phyloP scores from a whole-genome alignment of 2,329 filamentous ascomycete species.

The Septoria linicola region DNA sequence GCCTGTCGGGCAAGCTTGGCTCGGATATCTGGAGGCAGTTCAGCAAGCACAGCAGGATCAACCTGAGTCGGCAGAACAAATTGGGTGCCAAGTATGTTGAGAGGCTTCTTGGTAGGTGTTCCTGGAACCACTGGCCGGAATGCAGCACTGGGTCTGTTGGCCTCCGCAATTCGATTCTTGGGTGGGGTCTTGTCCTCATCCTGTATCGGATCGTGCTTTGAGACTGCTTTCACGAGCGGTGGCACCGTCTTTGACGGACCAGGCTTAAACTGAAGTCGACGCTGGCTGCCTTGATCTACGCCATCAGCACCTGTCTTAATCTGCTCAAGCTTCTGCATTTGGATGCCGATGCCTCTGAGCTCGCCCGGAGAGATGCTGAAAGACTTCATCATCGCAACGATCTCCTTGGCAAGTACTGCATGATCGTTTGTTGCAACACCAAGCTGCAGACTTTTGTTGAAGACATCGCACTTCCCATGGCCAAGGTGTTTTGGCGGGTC shows the following conservation, averaged over 20 bases:
- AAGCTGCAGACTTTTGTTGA: slow-evolving; percentile 82
- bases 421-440: slow-evolving; percentile 79
- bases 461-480: slow-evolving; percentile 90
- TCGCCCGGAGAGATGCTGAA: slow-evolving; percentile 87
- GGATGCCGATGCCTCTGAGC: slow-evolving; percentile 85
- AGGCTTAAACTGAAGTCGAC: slow-evolving; percentile 69
- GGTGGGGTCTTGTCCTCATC: slow-evolving; percentile 45
- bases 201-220: slow-evolving; percentile 45
- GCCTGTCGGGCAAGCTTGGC: slow-evolving; percentile 67
- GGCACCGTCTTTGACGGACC: slow-evolving; percentile 44
- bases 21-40: slow-evolving; percentile 80
- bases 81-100: slow-evolving; percentile 84
- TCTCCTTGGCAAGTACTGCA: slow-evolving; percentile 73
- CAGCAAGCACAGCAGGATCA: slow-evolving; percentile 77
- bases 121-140: slow-evolving; percentile 36
- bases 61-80: slow-evolving; percentile 85
- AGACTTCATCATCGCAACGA: slow-evolving; percentile 76
- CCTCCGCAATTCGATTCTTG: slow-evolving; percentile 31
- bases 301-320: slow-evolving; percentile 61
- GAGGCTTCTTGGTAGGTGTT: slow-evolving; percentile 60
- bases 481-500: slow-evolving; percentile 92
- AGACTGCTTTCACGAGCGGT: slow-evolving; percentile 4
- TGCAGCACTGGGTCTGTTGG: slow-evolving; percentile 36
- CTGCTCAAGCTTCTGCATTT: slow-evolving; percentile 88
- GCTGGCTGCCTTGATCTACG: slow-evolving; percentile 70